Percentiles rank a stretch among this genome's conserved stretches.
Conservation (phyloP, 148 eudicot genomes). For the Mesembryanthemum crystallinum region DNA sequence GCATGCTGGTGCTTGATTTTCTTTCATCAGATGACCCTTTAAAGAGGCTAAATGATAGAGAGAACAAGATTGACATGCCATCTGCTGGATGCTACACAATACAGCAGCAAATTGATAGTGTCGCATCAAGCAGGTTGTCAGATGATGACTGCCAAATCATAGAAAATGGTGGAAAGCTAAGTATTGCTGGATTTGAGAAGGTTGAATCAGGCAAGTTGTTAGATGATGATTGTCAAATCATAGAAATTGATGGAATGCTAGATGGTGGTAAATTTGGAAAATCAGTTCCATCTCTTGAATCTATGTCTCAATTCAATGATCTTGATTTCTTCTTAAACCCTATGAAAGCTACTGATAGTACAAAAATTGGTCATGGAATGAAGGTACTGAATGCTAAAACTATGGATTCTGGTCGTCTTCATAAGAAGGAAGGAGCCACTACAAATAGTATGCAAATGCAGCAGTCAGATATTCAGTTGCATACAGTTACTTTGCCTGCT, state of each 20-base stretch:
- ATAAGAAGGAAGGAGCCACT: slow-evolving; percentile 30
- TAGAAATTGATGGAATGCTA: slow-evolving; percentile 32
- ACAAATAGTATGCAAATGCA: slow-evolving; percentile 29
- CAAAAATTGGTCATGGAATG: slow-evolving; percentile 29
- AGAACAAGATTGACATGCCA: slow-evolving; percentile 42
- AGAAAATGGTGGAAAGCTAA: slow-evolving; percentile 31
- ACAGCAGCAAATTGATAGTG: slow-evolving; percentile 22
- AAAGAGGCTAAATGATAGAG: slow-evolving; percentile 30
- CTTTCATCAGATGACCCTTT: slow-evolving; percentile 43
- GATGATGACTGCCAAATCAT: slow-evolving; percentile 38
- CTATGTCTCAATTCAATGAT: slow-evolving; percentile 47
- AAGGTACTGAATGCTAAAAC: slow-evolving; percentile 31
- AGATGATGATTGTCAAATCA: slow-evolving; percentile 37
- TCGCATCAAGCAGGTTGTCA: slow-evolving; percentile 21
- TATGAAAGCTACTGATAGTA: slow-evolving; percentile 29
- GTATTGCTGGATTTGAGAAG: slow-evolving; percentile 27
- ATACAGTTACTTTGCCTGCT: slow-evolving; percentile 46
- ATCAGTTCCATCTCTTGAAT: slow-evolving; percentile 29
- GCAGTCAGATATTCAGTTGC: slow-evolving; percentile 39
- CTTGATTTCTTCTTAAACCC: slow-evolving; percentile 77
- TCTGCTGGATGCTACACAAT: slow-evolving; percentile 24
- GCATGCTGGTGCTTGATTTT: slow-evolving; percentile 40
- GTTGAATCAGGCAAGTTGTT: slow-evolving; percentile 30
- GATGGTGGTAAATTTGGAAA: slow-evolving; percentile 25
- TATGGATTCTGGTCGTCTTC: slow-evolving; percentile 25